Evolutionary conservation across 2,329 filamentous ascomycete species (phyloP).

Genomic region (Talaromyces albobiverticillius): DNA sequence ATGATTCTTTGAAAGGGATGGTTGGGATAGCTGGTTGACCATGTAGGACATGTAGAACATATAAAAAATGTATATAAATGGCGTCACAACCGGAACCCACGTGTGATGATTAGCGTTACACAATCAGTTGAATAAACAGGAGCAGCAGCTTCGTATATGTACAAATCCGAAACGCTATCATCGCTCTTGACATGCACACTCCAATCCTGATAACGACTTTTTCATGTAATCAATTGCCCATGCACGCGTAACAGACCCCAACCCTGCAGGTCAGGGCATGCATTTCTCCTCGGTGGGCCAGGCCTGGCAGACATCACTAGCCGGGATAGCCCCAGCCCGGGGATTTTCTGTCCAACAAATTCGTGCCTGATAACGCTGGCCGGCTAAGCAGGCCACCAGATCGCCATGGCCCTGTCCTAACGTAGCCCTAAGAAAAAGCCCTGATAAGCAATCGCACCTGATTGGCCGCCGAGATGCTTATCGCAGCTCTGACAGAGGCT

Average conservation of each 20-base stretch:
- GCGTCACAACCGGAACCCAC: not conserved
- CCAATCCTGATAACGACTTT: not conserved
- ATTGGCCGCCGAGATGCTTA: slow-evolving; percentile 6
- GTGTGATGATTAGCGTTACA: no score
- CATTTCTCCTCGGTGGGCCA: not conserved
- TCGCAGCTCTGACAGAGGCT: not conserved
- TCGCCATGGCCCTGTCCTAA: no score
- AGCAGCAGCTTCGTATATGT: not conserved
- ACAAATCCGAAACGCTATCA: not conserved
- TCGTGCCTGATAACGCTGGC: not conserved
- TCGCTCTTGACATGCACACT: not conserved
- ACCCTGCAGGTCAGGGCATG: no score
- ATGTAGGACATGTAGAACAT: no score
- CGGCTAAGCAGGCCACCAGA: no score
- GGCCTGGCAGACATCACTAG: not conserved
- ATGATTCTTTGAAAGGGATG: not conserved
- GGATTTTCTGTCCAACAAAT: not conserved
- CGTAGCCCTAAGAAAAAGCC: not conserved
- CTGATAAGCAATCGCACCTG: not conserved
- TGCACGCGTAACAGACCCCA: not conserved
- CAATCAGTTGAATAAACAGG: no score
- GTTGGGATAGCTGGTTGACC: not conserved
- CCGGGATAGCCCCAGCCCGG: not conserved
- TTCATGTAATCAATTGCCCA: not conserved
- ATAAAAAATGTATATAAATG: not conserved